Base-by-base conservation (phyloP, 495 filamentous ascomycete species). In the Copromyces sp. region DNA sequence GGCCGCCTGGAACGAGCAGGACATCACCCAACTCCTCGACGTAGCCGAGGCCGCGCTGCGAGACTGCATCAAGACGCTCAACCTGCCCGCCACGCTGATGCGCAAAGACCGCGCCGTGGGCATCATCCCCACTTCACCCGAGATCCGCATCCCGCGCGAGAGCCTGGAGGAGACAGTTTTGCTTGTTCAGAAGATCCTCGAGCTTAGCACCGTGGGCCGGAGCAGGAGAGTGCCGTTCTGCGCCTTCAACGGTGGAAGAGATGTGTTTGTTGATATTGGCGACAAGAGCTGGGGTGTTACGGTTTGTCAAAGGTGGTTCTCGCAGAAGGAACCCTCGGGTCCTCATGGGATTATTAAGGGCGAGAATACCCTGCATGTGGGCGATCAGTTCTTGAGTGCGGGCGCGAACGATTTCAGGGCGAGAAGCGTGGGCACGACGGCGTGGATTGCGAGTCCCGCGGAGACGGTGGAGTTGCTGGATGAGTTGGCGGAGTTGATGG, bases 211-310 rank as follows among this genome's bases (percentile, higher is more conserved):
- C 40, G 80, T 79, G 44, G 80, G 81, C 37, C 78, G 81, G 69
- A 76, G 77, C 74, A 75, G 78, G 3, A 81, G 88, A 4, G 83
- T 99, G 24, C 95, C 96, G 1, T 99, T 99, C 78, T 99, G 96
- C 78, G 96, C 95, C 32, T 99, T 99, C 84, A 98, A 99, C 80
- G 95, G 94, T 32, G 94, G 95, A 9, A 94, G 96, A 72, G 94
- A 98, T 78, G 93, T 98, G 32, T 99, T 99, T 78, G 95, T 99
- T 44, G 96, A 99, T 82, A 98, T 99, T 76, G 96, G 96, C 68
- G 96, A 99, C 80, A 99, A 99, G 80, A 91, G 91, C 47, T 95
- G 93, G 90, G 96, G 96, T 73, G 96, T 99, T 32, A 84, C 92
- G 12, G 93, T 92, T 1, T 97, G 93, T 72, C 95, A 98, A 83